These are phyloP conservation scores for Nemania sp. DNA, from an alignment of 2,329 filamentous ascomycete genomes.

Conservation along the genomic window DNA sequence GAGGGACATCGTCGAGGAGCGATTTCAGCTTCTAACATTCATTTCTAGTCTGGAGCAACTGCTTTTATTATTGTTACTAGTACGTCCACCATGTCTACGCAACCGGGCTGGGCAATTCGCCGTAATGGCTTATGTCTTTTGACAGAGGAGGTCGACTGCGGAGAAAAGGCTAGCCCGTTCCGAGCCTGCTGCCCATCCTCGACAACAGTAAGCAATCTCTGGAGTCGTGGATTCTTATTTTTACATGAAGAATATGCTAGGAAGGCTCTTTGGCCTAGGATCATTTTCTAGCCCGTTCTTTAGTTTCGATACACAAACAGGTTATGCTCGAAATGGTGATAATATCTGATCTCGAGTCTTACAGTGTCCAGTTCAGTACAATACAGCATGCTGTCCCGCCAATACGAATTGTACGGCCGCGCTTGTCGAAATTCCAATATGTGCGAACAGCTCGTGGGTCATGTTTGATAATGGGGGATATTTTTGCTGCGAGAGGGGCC, in stretches of 20 bases:
- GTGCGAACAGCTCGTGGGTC: slow-evolving; percentile 41
- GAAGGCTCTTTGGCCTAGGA: neutral
- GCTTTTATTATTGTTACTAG: neutral
- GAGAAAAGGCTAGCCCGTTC: slow-evolving; percentile 32
- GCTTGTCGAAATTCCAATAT: slow-evolving; percentile 33
- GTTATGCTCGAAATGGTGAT: slow-evolving; percentile 14
- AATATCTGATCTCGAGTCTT: neutral
- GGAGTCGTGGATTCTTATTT: neutral
- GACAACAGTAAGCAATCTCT: slow-evolving; percentile 33
- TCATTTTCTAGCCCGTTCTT: neutral
- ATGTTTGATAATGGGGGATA: slow-evolving; percentile 43
- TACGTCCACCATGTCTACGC: slow-evolving; percentile 6
- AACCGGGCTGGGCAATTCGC: slow-evolving; percentile 42
- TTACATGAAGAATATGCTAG: neutral
- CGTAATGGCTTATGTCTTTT: slow-evolving; percentile 37
- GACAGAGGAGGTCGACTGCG: slow-evolving; percentile 36
- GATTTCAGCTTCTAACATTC: neutral
- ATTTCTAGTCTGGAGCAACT: neutral
- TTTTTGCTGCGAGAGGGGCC: slow-evolving; percentile 40
- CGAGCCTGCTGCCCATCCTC: slow-evolving; percentile 42
- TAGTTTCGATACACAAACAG: neutral
- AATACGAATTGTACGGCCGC: slow-evolving; percentile 38
- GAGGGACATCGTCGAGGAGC: neutral
- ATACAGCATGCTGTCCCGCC: slow-evolving; percentile 31
- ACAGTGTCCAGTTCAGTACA: slow-evolving; percentile 27